Evolutionary conservation across 2,329 filamentous ascomycete species (phyloP).

Genomic region (Fusarium miscanthi): DNA sequence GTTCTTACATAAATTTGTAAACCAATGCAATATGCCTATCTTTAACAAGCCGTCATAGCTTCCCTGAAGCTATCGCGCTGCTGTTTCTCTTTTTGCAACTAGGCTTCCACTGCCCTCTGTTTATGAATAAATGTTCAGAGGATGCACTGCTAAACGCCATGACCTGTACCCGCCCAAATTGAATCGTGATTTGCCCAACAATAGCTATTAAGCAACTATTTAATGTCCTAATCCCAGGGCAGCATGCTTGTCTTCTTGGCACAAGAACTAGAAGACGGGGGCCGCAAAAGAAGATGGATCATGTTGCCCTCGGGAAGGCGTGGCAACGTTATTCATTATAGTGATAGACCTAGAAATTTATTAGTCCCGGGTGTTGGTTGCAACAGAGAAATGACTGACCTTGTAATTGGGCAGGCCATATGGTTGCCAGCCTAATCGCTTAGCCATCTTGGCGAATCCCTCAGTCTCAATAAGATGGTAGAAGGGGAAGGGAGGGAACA

Average conservation of each 20-base stretch:
- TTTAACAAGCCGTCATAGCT: neutral
- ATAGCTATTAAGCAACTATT: constrained; percentile 14
- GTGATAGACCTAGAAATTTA: constrained; percentile 76
- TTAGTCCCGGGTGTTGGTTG: constrained; percentile 13
- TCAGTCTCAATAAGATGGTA: constrained; percentile 98
- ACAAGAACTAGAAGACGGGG: constrained; percentile 26
- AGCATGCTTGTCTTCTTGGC: constrained; percentile 15
- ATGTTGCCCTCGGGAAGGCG: constrained; percentile 9
- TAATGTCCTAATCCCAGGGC: neutral
- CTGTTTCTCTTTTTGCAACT: neutral
- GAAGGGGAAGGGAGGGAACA: constrained; percentile 97
- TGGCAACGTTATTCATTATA: constrained; percentile 78
- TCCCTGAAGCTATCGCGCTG: neutral
- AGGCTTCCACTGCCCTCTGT: constrained; percentile 14
- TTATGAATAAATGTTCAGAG: constrained; percentile 20
- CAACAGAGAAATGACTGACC: constrained; percentile 63
- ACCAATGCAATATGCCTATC: constrained; percentile 9
- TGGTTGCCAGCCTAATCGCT: constrained; percentile 83
- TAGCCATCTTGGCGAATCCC: constrained; percentile 97
- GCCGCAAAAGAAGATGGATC: constrained; percentile 11
- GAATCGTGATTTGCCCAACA: constrained; percentile 28
- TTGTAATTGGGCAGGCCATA: constrained; percentile 97
- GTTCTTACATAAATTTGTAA: constrained; percentile 8
- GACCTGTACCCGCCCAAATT: constrained; percentile 37
- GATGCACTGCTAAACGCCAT: constrained; percentile 45